Percentiles rank a stretch among this genome's conserved stretches.
phyloP scores from a whole-genome alignment of 768 basidiomycete genomes.

The Pholiota conissans region DNA sequence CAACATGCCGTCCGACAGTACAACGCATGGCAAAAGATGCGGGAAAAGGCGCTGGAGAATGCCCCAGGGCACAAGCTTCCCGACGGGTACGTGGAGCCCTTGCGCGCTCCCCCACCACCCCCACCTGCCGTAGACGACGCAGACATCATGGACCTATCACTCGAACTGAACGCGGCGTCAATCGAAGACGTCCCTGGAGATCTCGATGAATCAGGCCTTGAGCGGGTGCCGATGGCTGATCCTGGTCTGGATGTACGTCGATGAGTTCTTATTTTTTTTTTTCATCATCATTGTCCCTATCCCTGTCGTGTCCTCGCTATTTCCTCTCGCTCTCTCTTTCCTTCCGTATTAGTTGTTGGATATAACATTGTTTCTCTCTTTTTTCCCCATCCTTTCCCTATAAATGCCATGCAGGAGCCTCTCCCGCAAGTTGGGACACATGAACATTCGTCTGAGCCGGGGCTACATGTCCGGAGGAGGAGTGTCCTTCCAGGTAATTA shows the following conservation, averaged over 20 bases:
- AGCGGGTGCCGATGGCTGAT: slow-evolving; percentile 90
- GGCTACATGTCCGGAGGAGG: slow-evolving; percentile 90
- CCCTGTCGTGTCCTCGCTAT: background rate
- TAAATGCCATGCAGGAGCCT: slow-evolving; percentile 45
- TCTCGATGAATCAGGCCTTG: slow-evolving; percentile 79
- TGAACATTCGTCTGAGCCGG: slow-evolving; percentile 56
- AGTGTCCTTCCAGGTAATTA: slow-evolving; percentile 86
- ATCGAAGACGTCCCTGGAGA: slow-evolving; percentile 74
- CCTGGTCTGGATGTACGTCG: slow-evolving; percentile 80
- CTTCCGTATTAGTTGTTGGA: slow-evolving; percentile 11
- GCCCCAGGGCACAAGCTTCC: slow-evolving; percentile 70
- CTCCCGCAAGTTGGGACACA: slow-evolving; percentile 63
- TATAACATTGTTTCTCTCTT: slow-evolving; percentile 8
- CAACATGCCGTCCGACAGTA: slow-evolving; percentile 83
- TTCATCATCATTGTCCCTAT: no score
- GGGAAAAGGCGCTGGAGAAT: slow-evolving; percentile 74
- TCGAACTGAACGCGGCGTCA: slow-evolving; percentile 84
- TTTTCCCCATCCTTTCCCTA: slow-evolving; percentile 1
- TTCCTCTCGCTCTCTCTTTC: background rate
- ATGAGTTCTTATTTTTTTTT: slow-evolving; percentile 17
- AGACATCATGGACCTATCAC: slow-evolving; percentile 85
- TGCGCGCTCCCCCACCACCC: slow-evolving; percentile 74
- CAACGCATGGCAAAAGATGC: slow-evolving; percentile 86
- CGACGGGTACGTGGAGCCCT: slow-evolving; percentile 64
- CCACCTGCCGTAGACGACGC: slow-evolving; percentile 77